Base-by-base conservation (phyloP, 2,329 filamentous ascomycete genomes). In the Botrytis deweyae region DNA sequence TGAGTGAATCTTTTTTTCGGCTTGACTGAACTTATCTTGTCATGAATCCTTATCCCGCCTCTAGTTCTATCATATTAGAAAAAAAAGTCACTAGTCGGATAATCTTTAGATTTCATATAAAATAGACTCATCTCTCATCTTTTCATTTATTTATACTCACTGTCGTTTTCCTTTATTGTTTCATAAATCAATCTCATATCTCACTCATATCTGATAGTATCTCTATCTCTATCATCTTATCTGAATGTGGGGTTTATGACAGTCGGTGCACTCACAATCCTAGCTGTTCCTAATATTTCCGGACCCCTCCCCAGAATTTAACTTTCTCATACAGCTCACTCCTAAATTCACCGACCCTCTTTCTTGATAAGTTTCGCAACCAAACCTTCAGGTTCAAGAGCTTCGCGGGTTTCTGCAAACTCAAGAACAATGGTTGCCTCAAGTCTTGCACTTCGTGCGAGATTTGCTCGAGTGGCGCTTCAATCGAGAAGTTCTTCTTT, bases 401-500 rank as follows among this genome's bases (percentile, higher is more conserved):
- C 66, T 69, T 59, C 36, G 49, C 49, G 40, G 66, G 44, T 25
- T 69, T n/a, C 49, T 69, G 66, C 66, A 69, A 46, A 69, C 66
- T 58, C 66, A 58, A 33, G 36, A 68, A 62, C 49, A 73, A 80
- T 81, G 80, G 78, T 76, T 69, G 72, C 76, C 69, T 76, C 77
- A 71, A 73, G 74, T 67, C 75, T 79, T 67, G 77, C 75, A 52
- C 70, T 79, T 29, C 75, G 80, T 66, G 74, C 73, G 29, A 77
- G 76, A 65, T 74, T 80, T 70, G 76, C 76, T 72, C 74, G 76
- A 72, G 38, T 77, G 72, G 74, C 76, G 62, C 58, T 68, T 40
- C 76, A 77, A 63, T 38, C 76, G 5, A 76, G 75, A 74, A 68
- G 49, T 70, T 70, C 74, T 55, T 68, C 66, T 12, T 55, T 72